phyloP scores from a whole-genome alignment of 1,284 basidiomycete genomes.

The Heterobasidion parviporum region DNA sequence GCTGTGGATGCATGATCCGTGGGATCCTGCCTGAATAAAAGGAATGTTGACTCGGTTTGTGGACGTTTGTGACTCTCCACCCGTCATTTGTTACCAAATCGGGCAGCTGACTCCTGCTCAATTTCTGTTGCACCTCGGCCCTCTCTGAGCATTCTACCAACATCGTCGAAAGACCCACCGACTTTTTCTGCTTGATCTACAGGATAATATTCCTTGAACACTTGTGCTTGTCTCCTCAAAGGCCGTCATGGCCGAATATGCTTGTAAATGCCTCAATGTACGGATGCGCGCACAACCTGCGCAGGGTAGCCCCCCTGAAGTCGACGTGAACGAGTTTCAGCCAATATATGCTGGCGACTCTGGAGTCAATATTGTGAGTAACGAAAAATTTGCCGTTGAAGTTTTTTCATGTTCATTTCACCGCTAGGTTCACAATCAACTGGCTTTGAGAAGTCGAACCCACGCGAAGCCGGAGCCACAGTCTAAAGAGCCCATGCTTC shows the following conservation, averaged over 20 bases:
- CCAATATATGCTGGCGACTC: constrained; percentile 57
- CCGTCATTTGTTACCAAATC: background rate
- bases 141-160: background rate
- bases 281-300: constrained; percentile 31
- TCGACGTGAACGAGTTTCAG: constrained; percentile 38
- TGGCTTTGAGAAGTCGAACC: constrained; percentile 58
- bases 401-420: too few species aligned
- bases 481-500: constrained; percentile 32
- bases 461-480: constrained; percentile 20
- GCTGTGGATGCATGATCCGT: too few species aligned
- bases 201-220: background rate
- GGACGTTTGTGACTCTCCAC: background rate
- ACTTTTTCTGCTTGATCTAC: background rate
- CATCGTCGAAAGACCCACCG: background rate
- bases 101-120: background rate
- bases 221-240: constrained; percentile 1
- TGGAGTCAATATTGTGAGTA: constrained; percentile 57
- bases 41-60: background rate
- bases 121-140: background rate
- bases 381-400: too few species aligned
- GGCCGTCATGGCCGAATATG: constrained; percentile 27
- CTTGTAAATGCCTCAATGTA: constrained; percentile 70
- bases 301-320: constrained; percentile 10
- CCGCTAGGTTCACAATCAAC: constrained; percentile 53
- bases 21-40: too few species aligned